Conservation (phyloP, 148 eudicot genomes). For the Nepenthes gracilis region DNA sequence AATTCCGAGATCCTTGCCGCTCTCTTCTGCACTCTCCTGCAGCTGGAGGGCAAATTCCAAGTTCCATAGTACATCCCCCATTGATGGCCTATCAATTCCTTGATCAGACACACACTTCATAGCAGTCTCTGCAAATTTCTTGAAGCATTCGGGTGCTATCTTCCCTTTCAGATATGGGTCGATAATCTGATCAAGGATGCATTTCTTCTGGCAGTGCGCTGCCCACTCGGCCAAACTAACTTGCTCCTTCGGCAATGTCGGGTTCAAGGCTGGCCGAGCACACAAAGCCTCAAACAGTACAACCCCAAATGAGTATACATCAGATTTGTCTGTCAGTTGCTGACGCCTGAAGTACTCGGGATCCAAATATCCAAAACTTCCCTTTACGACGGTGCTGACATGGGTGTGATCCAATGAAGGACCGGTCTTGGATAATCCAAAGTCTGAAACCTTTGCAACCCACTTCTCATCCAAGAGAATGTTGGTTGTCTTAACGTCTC, state of each 20-base stretch:
- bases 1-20: conserved; percentile 41
- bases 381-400: conserved; percentile 96
- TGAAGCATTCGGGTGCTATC: conserved; percentile 87
- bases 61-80: conserved; percentile 98
- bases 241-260: conserved; percentile 82
- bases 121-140: conserved; percentile 83
- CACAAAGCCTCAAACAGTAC: conserved; percentile 86
- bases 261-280: conserved; percentile 93
- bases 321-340: conserved; percentile 90
- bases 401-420: conserved; percentile 87
- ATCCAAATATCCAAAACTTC: conserved; percentile 91
- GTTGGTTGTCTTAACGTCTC: conserved; percentile 96
- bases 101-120: conserved; percentile 84
- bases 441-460: conserved; percentile 99
- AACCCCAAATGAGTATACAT: conserved; percentile 92
- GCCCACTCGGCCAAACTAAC: conserved; percentile 97
- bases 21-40: conserved; percentile 89
- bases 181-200: conserved; percentile 61
- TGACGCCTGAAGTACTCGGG: conserved; percentile 96
- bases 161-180: conserved; percentile 85
- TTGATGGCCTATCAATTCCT: conserved; percentile 84
- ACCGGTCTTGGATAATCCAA: conserved; percentile 88
- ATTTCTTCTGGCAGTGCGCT: conserved; percentile 74
- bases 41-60: conserved; percentile 92
- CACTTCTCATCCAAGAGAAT: conserved; percentile 86